Evolutionary conservation across 768 basidiomycete genomes (phyloP), one percentile per base, ranked within the genome.

Genomic region (Podaxis sp.): DNA sequence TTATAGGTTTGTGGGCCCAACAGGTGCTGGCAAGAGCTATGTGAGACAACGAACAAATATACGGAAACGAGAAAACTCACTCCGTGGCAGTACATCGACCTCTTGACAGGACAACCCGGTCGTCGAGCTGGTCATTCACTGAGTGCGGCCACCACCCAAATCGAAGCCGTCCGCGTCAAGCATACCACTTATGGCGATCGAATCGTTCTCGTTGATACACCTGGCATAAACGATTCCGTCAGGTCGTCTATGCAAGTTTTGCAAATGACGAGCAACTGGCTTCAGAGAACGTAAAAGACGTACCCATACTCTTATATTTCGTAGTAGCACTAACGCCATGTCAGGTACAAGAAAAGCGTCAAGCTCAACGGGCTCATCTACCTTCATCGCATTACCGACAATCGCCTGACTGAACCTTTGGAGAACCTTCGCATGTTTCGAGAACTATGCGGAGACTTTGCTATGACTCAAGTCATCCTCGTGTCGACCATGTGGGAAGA

Each of bases 291-390:
- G 61, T 62, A 20, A 20, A 46, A 24, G 4, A 44, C 7, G 12
- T 2, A 13, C 26, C 26, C 17, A 13, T 49, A 13, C 22, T 24
- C 22, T 49, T 50, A 5, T 22, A 50, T 15, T 3, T 50, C 0
- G n/a, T n/a, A 30, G 12, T 0, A 24, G 33, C n/a, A 4, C n/a
- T 41, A 24, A 49, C 30, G 2, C 13, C 8, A 15, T n/a, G 2
- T 37, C n/a, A 62, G 61, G 11, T 62, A 62, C 26, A 56, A 50
- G 26, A 53, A 58, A 28, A 30, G 40, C 26, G n/a, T 52, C 28
- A 65, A 61, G 37, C 38, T 67, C 37, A 33, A 58, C 13, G 64
- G 66, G 4, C 50, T 67, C 8, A 51, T 67, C 20, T 67, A 65
- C 46, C 58, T 67, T 11, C 56, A 65, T 30, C 52, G 62, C n/a